phyloP scores from a whole-genome alignment of 2,329 filamentous ascomycete genomes.

The Penicillium sp. region DNA sequence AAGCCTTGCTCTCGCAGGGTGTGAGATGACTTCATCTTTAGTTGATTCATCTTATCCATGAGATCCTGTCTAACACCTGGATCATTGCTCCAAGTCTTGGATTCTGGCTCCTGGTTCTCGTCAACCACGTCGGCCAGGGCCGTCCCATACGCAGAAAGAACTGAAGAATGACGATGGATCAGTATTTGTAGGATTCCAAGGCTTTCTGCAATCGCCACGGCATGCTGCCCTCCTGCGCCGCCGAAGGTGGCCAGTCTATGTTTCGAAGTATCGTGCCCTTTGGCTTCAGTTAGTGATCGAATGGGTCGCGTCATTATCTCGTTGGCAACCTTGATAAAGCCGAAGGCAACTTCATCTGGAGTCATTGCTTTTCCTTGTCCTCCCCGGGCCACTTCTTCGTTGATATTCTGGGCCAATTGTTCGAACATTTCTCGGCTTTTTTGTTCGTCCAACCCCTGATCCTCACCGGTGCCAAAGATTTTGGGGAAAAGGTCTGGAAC shows the following conservation, averaged over 20 bases:
- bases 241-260: conserved; percentile 85
- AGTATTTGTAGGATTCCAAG: conserved; percentile 80
- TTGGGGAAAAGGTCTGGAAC: conserved; percentile 89
- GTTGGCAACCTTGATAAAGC: conserved; percentile 86
- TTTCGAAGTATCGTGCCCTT: conserved; percentile 82
- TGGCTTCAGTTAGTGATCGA: conserved; percentile 82
- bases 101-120: conserved; percentile 72
- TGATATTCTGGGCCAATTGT: conserved; percentile 73
- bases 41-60: conserved; percentile 70
- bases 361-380: conserved; percentile 52
- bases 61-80: conserved; percentile 61
- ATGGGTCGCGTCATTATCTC: conserved; percentile 90
- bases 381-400: conserved; percentile 55
- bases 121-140: conserved; percentile 74
- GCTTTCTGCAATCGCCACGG: conserved; percentile 82
- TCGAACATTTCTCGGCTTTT: conserved; percentile 71
- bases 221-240: conserved; percentile 86
- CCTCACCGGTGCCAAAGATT: conserved; percentile 83
- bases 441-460: conserved; percentile 71
- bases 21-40: conserved; percentile 71
- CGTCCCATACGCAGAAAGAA: conserved; percentile 90
- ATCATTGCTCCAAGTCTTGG: conserved; percentile 57
- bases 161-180: conserved; percentile 82
- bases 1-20: conserved; percentile 78
- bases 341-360: conserved; percentile 80